A percentile compares a stretch with the other conserved stretches of the same genome.
Evolutionary conservation across 805 yeast species (phyloP).

Genomic region (Saccharomycopsis sp.): DNA sequence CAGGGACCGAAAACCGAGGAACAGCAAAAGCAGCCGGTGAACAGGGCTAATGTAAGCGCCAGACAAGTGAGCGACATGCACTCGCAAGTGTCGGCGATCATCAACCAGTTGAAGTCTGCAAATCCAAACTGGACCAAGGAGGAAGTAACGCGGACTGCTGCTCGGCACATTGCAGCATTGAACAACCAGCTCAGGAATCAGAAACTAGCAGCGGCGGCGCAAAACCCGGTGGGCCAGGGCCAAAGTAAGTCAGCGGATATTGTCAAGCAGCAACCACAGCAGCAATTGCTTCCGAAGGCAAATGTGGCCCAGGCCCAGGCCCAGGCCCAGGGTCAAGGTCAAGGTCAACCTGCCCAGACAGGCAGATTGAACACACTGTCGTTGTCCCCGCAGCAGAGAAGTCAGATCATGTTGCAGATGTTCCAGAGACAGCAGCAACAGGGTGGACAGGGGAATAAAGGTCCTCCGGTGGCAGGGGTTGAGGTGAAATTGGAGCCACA

Average conservation of each 20-base stretch:
- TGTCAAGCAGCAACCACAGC: neutral
- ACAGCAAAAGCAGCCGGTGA: conserved; percentile 23
- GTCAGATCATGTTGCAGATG: conserved; percentile 11
- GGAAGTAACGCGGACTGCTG: conserved; percentile 59
- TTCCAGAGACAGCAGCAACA: conserved; percentile 16
- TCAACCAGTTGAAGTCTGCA: conserved; percentile 55
- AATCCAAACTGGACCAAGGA: conserved; percentile 55
- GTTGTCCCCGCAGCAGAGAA: conserved; percentile 17
- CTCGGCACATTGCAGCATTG: conserved; percentile 49
- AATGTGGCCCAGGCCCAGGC: neutral
- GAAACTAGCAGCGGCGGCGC: neutral
- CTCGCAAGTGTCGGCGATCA: conserved; percentile 59
- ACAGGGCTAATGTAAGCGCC: neutral
- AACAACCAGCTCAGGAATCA: conserved; percentile 26
- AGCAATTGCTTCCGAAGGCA: neutral
- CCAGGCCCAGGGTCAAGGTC: neutral
- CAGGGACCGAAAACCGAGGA: conserved; percentile 17
- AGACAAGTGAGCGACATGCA: conserved; percentile 5
- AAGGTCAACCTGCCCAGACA: neutral
- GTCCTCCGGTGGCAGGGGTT: too few species aligned
- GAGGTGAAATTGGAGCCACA: too few species aligned
- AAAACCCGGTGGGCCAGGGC: neutral
- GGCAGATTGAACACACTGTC: conserved; percentile 7
- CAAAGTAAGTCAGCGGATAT: neutral
- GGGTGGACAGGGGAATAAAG: neutral